Base-by-base conservation (phyloP, 495 filamentous ascomycete genomes). In the Penicillium macrosclerotiorum region DNA sequence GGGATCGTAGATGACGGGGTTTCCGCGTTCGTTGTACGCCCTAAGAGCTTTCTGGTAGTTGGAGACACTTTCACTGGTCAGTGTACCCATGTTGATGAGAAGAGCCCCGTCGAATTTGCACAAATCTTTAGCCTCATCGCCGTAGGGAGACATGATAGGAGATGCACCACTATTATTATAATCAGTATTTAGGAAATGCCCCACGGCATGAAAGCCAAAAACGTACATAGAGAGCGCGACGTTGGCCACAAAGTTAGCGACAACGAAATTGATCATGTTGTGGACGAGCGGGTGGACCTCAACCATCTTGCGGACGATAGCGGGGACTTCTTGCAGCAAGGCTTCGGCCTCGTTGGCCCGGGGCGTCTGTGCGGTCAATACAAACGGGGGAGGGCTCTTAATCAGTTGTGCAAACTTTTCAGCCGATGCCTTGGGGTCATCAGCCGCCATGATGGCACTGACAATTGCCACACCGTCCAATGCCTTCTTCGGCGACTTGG, bases 201-300 rank as follows among this genome's bases (percentile, higher is more conserved):
- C n/a, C n/a, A n/a, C n/a, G n/a, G n/a, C n/a, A n/a, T 8, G 26
- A 11, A 27, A 14, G 18, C 3, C 9, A 19, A 5, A 33, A 26
- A 56, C 62, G 63, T 55, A 78, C 76, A 93, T 78, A 24, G 87
- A 78, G 18, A 96, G 74, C 23, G 87, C 86, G 8, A 96, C 84
- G 54, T 94, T 96, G 13, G 93, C 92, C 8, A 89, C 88, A 55
- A 98, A 86, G 59, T 95, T 95, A 52, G 92, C 88, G 25, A 96
- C 90, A 1, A 96, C 87, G 41, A 88, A 73, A 63, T 96, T 96
- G 33, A 94, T 96, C 85, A 97, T 96, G 63, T 95, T 96, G 67
- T 96, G 93, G 7, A 86, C 89, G 8, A 98, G 73, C 0, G 93
- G 92, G 34, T 80, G 83, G 12, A 61, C 71, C 8, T 68, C 52